Base-by-base conservation (phyloP, 768 basidiomycete species). In the Auricularia sp. region DNA sequence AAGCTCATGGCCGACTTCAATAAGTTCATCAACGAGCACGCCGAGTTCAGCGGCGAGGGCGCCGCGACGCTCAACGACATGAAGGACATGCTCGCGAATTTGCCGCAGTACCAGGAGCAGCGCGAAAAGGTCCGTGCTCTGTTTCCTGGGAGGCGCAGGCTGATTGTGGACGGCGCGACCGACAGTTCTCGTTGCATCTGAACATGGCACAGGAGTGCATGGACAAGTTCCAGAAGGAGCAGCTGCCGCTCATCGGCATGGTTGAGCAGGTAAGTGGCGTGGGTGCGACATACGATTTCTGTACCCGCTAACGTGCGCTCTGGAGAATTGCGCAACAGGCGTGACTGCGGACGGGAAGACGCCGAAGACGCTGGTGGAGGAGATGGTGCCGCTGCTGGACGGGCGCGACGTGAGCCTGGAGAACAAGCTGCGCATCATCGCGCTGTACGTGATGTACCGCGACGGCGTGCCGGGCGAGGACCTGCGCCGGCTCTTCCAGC, bases 381-480 rank as follows among this genome's bases (percentile, higher is more conserved):
- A 99, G 74, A 98, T 99, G 97, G 95, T 99, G 0, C 96, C 97
- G 0, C 77, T 99, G 36, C 81, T 99, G 33, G 96, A 95, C 71
- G 88, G 90, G 72, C 82, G 86, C 63, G 87, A 90, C 18, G 85
- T 98, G 65, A 97, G 93, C 62, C 92, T 91, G 70, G 75, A 80
- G 62, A 94, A 94, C 76, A 99, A 99, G 82, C 93, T 98, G 51
- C 90, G 97, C 54, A 89, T 99, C 69, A 90, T 99, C 65, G 92
- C 96, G 18, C 80, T 98, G 35, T 99, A 98, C 73, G 92, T 98
- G 69, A 88, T 96, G 73, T 83, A 87, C 74, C 87, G 95, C 35
- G 97, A 98, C 70, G 97, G 97, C 45, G 96, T 98, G 21, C 94
- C 97, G n/a, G 95, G 98, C 63, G 97, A 98, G 72, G 97, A 99